These are phyloP conservation scores for Catharanthus roseus DNA, from an alignment of 257 asterid species.

Conservation along the genomic window DNA sequence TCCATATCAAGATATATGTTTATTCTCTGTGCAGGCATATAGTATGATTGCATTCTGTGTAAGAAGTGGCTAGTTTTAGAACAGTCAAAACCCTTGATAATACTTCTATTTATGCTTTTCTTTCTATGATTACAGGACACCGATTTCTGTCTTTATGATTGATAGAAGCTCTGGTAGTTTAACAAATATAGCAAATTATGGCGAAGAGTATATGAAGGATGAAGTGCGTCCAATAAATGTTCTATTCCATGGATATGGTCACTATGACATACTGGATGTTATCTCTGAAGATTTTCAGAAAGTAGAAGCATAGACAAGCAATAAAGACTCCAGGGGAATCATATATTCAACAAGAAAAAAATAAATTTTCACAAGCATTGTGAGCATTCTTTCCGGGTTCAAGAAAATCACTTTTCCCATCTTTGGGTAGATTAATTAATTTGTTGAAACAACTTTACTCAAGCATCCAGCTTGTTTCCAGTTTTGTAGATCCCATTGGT, in stretches of 20 bases:
- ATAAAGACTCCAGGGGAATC: slow-evolving; percentile 8
- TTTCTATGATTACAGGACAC: slow-evolving; percentile 45
- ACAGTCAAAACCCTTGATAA: background rate
- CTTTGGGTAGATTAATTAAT: slow-evolving; percentile 1
- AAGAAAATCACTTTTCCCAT: background rate
- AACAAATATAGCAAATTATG: slow-evolving; percentile 59
- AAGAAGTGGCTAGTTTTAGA: background rate
- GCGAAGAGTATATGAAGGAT: slow-evolving; percentile 54
- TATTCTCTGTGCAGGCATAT: background rate
- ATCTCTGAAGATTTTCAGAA: slow-evolving; percentile 19
- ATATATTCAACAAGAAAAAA: slow-evolving; percentile 20
- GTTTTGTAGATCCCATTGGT: slow-evolving; percentile 33
- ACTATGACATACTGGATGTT: slow-evolving; percentile 67
- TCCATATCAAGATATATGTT: background rate
- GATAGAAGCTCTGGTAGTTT: slow-evolving; percentile 44
- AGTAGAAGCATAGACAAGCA: slow-evolving; percentile 21
- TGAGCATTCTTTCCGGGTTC: background rate
- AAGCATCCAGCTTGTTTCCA: slow-evolving; percentile 20
- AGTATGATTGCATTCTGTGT: background rate
- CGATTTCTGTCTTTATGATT: slow-evolving; percentile 63
- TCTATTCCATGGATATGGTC: slow-evolving; percentile 83
- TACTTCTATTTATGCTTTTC: background rate
- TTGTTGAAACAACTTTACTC: slow-evolving; percentile 19
- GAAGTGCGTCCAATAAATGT: slow-evolving; percentile 45
- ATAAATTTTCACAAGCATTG: background rate